Evolutionary conservation across 192 early-diverging fungal genomes (phyloP), one percentile per base, ranked within the genome.

Genomic region (Dispira simplex): DNA sequence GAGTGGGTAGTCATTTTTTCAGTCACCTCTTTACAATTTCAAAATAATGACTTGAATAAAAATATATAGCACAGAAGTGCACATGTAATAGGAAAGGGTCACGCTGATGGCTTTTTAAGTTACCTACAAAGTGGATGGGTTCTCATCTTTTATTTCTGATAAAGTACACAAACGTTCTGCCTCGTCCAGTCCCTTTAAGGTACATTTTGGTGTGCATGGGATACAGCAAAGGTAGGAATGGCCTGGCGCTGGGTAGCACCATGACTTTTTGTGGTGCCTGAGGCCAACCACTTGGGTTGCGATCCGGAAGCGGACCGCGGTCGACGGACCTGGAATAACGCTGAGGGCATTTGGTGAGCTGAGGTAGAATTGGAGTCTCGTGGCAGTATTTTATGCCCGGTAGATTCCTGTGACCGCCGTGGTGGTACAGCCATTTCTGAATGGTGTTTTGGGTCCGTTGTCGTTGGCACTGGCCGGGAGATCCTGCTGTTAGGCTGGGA

Each of bases 191-290:
- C 32, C 1, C 6, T 39, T 39, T 39, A 39, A 39, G 32, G 6
- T 39, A 4, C 32, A 39, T 39, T 39, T 39, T 39, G 32, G 32
- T 6, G 32, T 39, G 32, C 6, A 39, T 39, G 32, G 6, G 32
- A 39, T 39, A 39, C 32, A 39, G 32, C 32, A 83, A 53, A 53
- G 26, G 20, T 26, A 53, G 51, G 51, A 26, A 53, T 53, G n/a
- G 51, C 20, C 18, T 53, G 51, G 18, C 51, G 51, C 20, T 10
- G 18, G 0, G 13, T 53, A 26, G 21, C 21, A 11, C 51, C 51
- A 2, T 26, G 51, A 26, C 51, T 53, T 18, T 53, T 53, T 9
- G 51, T 53, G 51, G 51, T 26, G 1, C 51, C 51, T n/a, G 51
- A 25, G 10, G 20, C 51, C 18, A 25, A 9, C 51, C 51, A 53